Evolutionary conservation across 345 rosid species (phyloP), one percentile per base, ranked within the genome.

Genomic region (Citrus maxima): DNA sequence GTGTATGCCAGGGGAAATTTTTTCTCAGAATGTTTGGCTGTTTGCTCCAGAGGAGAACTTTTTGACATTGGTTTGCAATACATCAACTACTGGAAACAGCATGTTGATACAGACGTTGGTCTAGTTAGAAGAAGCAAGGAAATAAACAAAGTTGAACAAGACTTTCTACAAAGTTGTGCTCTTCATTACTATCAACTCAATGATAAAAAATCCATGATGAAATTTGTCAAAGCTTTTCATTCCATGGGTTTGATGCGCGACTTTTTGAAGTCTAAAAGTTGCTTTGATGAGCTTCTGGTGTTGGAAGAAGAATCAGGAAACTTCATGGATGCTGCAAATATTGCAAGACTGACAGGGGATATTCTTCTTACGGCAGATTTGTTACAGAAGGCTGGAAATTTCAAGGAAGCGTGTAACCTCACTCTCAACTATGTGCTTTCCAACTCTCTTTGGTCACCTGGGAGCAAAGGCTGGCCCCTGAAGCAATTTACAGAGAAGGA

Each of bases 401-500:
- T 77, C 61, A 83, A 74, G 24, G 84, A 85, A 42, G 87, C 93
- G 22, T 70, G 86, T 0, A 42, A 37, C 46, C 83, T 82, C 10
- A 68, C 85, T 58, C 79, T 89, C 2, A 79, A 80, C 79, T 80
- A 63, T 78, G 81, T 88, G 21, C 34, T 86, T 56, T 77, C 78
- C 38, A 79, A 49, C 74, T 88, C 93, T 65, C 85, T 89, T 1
- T 89, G 91, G 93, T 73, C 73, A 21, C 38, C 59, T 24, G 82
- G 84, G 76, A 71, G 81, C 79, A 70, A 59, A 42, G 93, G 88
- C 18, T 89, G 93, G 91, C 90, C 89, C 13, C 77, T 86, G 42
- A 84, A 84, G 82, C 83, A 69, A 65, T 86, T 86, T 80, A n/a
- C 24, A 2, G 64, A 69, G 12, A 74, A 81, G 76, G 78, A 83